Percentiles rank a stretch among this genome's conserved stretches.
Evolutionary conservation across 2,329 filamentous ascomycete genomes (phyloP).

Genomic region (Penicillium paneum): DNA sequence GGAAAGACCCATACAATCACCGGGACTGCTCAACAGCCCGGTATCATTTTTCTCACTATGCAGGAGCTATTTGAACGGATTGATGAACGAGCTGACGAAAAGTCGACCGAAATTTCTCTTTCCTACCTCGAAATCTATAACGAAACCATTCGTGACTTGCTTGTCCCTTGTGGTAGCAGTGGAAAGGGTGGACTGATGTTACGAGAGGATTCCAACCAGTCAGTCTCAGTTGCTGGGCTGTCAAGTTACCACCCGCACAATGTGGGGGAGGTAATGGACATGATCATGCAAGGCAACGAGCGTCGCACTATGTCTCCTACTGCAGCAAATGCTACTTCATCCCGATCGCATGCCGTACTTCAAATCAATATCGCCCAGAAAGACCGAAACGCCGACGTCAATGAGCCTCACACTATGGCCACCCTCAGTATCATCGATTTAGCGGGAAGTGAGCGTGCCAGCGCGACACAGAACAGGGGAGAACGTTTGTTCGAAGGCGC

Average conservation of each 20-base stretch:
- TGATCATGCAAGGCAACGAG: constrained; percentile 93
- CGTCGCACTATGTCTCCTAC: constrained; percentile 94
- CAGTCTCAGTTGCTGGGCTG: constrained; percentile 84
- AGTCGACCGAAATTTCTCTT: constrained; percentile 82
- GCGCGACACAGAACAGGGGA: constrained; percentile 92
- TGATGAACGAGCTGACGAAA: constrained; percentile 77
- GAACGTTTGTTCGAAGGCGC: constrained; percentile 89
- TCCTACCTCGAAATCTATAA: constrained; percentile 99
- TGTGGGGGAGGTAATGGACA: constrained; percentile 97
- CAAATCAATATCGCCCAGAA: constrained; percentile 96
- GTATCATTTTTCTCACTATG: constrained; percentile 99
- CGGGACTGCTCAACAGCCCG: constrained; percentile 85
- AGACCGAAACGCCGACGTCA: constrained; percentile 85
- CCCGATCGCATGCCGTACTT: constrained; percentile 91
- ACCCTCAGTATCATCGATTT: constrained; percentile 97
- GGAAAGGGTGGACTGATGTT: constrained; percentile 84
- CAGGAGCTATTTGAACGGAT: constrained; percentile 98
- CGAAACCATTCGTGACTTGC: constrained; percentile 91
- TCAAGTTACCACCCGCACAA: constrained; percentile 88
- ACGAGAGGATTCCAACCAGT: constrained; percentile 88
- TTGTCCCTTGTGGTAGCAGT: constrained; percentile 79
- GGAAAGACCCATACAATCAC: constrained; percentile 98
- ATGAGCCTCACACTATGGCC: constrained; percentile 96
- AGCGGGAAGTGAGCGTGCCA: constrained; percentile 91
- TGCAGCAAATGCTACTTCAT: constrained; percentile 95